A percentile compares a stretch with the other conserved stretches of the same genome.
Evolutionary conservation across 164 flowering plant genomes (phyloP).

Genomic region (Chimonanthus praecox): DNA sequence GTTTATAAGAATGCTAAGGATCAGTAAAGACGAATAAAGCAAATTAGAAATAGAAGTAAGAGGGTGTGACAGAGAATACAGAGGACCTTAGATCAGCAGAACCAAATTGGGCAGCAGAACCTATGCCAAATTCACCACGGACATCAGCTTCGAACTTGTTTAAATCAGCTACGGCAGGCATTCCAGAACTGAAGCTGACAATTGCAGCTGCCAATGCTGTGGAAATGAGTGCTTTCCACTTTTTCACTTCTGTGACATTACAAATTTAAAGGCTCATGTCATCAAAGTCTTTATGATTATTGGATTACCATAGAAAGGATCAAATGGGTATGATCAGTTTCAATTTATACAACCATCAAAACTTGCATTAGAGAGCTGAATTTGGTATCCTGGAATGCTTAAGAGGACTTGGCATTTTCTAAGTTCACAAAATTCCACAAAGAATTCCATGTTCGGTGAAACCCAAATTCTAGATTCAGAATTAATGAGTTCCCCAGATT

Average conservation of each 20-base stretch:
- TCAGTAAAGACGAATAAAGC: neutral
- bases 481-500: too few species aligned
- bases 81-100: conserved; percentile 79
- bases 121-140: conserved; percentile 93
- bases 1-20: conserved; percentile 16
- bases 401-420: too few species aligned
- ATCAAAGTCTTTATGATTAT: too few species aligned
- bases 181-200: conserved; percentile 35
- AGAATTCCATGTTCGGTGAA: too few species aligned
- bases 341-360: neutral
- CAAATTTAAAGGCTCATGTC: neutral
- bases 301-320: too few species aligned
- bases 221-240: conserved; percentile 50
- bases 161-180: conserved; percentile 76
- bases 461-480: too few species aligned
- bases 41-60: neutral
- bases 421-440: too few species aligned
- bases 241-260: conserved; percentile 28
- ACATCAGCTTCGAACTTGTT: conserved; percentile 81
- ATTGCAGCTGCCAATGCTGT: conserved; percentile 70
- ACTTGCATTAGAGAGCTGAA: neutral
- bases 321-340: too few species aligned
- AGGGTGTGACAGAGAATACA: neutral
- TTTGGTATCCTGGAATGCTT: neutral
- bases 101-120: conserved; percentile 94